Percentiles rank a stretch among this genome's conserved stretches.
Conservation (phyloP, 768 basidiomycete genomes). For the Lyophyllum decastes region DNA sequence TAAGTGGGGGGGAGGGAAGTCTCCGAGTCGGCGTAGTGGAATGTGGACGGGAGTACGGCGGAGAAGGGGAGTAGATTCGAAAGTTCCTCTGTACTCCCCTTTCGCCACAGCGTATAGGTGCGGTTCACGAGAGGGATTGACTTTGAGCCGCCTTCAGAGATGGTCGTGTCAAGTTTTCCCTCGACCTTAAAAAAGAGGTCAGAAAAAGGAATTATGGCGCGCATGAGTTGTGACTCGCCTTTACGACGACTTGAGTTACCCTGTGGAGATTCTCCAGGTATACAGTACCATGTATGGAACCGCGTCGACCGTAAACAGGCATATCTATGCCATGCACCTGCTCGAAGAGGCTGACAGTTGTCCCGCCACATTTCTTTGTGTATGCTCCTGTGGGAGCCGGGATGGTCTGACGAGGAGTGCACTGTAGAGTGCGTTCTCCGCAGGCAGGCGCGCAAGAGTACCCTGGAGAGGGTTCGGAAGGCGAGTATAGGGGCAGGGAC, state of each 20-base stretch:
- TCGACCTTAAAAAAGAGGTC: conserved; percentile 33
- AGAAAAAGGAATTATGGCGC: not conserved
- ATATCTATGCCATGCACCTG: conserved; percentile 40
- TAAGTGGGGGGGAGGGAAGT: conserved; percentile 53
- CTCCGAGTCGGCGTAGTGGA: conserved; percentile 32
- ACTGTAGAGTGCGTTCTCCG: conserved; percentile 56
- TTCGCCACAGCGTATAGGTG: conserved; percentile 35
- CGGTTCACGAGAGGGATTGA: conserved; percentile 33
- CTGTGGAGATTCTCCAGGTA: conserved; percentile 38
- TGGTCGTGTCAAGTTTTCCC: conserved; percentile 40
- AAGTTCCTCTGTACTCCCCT: conserved; percentile 16
- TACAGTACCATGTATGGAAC: conserved; percentile 42
- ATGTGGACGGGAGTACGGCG: conserved; percentile 46
- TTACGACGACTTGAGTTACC: conserved; percentile 44
- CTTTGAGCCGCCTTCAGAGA: conserved; percentile 38
- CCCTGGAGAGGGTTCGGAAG: conserved; percentile 52
- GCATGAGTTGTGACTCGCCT: conserved; percentile 33
- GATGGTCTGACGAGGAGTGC: conserved; percentile 35
- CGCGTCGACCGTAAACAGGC: conserved; percentile 48
- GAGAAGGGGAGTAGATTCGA: conserved; percentile 43
- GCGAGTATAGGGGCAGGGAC: conserved; percentile 51
- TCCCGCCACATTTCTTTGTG: conserved; percentile 36
- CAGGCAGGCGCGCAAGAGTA: conserved; percentile 57
- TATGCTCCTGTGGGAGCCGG: conserved; percentile 39
- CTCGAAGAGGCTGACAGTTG: conserved; percentile 44